A percentile compares a stretch with the other conserved stretches of the same genome.
Evolutionary conservation across 768 basidiomycete species (phyloP).

Genomic region (Russula lepida): DNA sequence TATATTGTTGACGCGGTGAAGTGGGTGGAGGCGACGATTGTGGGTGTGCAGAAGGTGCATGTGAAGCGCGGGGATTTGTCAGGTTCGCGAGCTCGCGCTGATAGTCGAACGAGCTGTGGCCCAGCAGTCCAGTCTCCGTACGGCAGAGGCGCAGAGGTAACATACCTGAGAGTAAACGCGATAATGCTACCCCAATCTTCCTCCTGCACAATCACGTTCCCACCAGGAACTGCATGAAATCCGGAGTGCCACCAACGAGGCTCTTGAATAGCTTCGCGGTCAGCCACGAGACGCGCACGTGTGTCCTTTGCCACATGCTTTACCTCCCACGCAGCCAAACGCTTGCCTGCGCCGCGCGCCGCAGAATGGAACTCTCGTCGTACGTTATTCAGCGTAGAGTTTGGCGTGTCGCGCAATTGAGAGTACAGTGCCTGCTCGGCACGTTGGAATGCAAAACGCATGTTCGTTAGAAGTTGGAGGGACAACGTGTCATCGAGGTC

Average conservation of each 20-base stretch:
- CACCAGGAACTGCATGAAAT: conserved; percentile 58
- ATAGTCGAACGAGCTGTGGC: conserved; percentile 51
- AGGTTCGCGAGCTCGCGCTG: conserved; percentile 33
- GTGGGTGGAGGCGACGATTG: neutral
- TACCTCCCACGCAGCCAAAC: conserved; percentile 53
- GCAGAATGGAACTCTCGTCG: conserved; percentile 47
- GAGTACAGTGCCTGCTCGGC: conserved; percentile 52
- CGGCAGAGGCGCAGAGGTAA: neutral
- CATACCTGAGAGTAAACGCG: conserved; percentile 63
- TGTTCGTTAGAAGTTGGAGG: conserved; percentile 35
- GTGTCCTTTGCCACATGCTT: conserved; percentile 44
- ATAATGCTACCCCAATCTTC: conserved; percentile 75
- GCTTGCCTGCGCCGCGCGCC: conserved; percentile 44
- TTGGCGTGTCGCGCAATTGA: conserved; percentile 42
- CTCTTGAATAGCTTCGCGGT: conserved; percentile 29
- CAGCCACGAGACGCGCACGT: conserved; percentile 12
- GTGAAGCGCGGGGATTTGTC: neutral
- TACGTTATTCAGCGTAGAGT: conserved; percentile 49
- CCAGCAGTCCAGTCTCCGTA: conserved; percentile 1
- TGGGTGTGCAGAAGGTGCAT: neutral
- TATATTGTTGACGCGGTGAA: conserved; percentile 7
- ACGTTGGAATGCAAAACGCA: conserved; percentile 50
- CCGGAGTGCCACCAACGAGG: conserved; percentile 60
- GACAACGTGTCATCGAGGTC: conserved; percentile 26
- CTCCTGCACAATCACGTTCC: conserved; percentile 58